Evolutionary conservation across 441 rosid genomes (phyloP).

Genomic region (Arabidopsis hybrid): DNA sequence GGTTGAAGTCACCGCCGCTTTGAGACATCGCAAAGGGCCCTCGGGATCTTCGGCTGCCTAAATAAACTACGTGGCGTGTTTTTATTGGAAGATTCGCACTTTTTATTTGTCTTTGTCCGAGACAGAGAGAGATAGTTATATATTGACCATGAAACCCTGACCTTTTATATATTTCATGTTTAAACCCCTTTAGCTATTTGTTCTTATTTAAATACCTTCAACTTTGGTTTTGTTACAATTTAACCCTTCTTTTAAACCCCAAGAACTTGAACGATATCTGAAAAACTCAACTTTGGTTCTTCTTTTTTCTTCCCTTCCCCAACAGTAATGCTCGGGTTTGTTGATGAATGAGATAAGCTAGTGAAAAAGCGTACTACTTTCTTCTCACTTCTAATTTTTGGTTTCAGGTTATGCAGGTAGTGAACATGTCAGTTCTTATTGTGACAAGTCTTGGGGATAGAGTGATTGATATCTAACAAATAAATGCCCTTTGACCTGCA

Average conservation of each 20-base stretch:
- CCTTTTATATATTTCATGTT: background rate
- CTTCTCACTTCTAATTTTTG: background rate
- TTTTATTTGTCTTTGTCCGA: background rate
- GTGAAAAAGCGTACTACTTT: background rate
- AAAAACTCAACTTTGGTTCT: background rate
- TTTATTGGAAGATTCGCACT: background rate
- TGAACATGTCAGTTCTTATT: constrained; percentile 70
- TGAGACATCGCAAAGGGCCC: constrained; percentile 53
- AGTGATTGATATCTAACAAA: no score
- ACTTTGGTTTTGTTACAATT: background rate
- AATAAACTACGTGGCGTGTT: constrained; percentile 24
- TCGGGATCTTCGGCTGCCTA: constrained; percentile 30
- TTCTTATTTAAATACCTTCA: background rate
- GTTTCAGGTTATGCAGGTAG: background rate
- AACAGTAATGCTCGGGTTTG: background rate
- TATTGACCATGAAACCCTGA: background rate
- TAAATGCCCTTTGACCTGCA: no score
- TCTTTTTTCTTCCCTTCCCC: no score
- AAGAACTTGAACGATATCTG: background rate
- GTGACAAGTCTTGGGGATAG: constrained; percentile 47
- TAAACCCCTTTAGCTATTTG: background rate
- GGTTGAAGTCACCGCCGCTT: constrained; percentile 54
- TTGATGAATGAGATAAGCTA: background rate
- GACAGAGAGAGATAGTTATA: no score
- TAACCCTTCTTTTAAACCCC: background rate